Base-by-base conservation (phyloP, 2,329 filamentous ascomycete species). In the Monilinia aucupariae region DNA sequence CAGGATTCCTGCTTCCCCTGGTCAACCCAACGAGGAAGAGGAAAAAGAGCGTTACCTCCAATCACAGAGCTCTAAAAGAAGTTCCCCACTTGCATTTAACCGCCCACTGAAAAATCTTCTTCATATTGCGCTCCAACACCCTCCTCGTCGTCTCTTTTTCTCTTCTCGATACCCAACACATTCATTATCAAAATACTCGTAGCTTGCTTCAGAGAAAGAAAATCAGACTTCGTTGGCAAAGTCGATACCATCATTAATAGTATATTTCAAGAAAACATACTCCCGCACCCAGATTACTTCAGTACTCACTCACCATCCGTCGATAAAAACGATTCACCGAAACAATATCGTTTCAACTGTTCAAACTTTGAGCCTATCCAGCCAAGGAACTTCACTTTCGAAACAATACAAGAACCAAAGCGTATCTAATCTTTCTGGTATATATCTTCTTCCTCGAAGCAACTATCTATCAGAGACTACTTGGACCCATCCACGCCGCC, bases 141-240 rank as follows among this genome's bases (percentile, higher is more conserved):
- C 17, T 34, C n/a, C 12, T 15, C n/a, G n/a, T n/a, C n/a, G n/a
- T 27, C 30, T 47, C 39, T 25, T 15, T n/a, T 39, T 34, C 39
- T 45, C 41, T 56, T 56, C 22, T 22, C 22, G 3, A 6, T n/a
- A 50, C 27, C 20, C 0, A 56, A 55, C 52, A 56, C 37, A 30
- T 12, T 43, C 48, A 52, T 32, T 59, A 41, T 59, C 17, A 34
- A 37, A 59, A 45, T 52, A 47, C 54, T 41, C 47, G 54, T 27
- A 56, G 41, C 54, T 52, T 60, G 47, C 58, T 60, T 34, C 48
- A 41, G 34, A 60, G 20, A 32, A 17, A 30, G 27, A 30, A 3
- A 30, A 52, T 13, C 37, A 56, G 59, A 56, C 59, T 62, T 62
- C 59, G 59, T 62, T 62, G 59, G 59, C 59, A 62, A 62, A 62